phyloP scores from a whole-genome alignment of 2,329 filamentous ascomycete species.

The Penicillium frequentans region DNA sequence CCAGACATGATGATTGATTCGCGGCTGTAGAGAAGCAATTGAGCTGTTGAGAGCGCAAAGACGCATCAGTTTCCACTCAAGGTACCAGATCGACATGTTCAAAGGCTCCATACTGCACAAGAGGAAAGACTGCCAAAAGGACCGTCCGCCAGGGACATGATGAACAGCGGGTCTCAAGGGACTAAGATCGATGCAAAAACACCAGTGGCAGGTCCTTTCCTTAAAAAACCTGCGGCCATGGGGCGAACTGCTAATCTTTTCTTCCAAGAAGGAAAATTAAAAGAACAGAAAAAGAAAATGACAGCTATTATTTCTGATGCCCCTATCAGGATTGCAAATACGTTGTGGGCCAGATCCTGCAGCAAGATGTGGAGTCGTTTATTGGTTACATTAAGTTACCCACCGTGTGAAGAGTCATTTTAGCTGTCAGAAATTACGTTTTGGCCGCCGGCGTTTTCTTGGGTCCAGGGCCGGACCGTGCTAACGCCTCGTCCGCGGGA shows the following conservation, averaged over 20 bases:
- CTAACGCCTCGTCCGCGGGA: neutral
- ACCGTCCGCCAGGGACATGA: conserved; percentile 1
- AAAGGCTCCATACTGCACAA: conserved; percentile 4
- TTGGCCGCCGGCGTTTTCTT: neutral
- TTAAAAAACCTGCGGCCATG: neutral
- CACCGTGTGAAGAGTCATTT: neutral
- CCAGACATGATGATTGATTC: neutral
- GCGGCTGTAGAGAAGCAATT: neutral
- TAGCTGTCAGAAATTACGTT: neutral
- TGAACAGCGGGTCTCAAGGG: neutral
- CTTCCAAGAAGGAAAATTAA: neutral
- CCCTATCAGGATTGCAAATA: neutral
- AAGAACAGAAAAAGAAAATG: neutral
- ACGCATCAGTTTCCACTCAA: neutral
- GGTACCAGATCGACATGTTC: neutral
- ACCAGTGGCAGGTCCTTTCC: neutral
- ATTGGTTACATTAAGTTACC: neutral
- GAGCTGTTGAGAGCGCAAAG: neutral
- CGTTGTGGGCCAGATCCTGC: neutral
- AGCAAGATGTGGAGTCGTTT: neutral
- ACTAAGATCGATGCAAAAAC: neutral
- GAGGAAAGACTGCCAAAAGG: neutral
- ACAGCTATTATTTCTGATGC: neutral
- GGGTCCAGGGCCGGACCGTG: neutral
- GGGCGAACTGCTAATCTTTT: neutral